Base-by-base conservation (phyloP, 306 rosid species). In the Arachis stenosperma region DNA sequence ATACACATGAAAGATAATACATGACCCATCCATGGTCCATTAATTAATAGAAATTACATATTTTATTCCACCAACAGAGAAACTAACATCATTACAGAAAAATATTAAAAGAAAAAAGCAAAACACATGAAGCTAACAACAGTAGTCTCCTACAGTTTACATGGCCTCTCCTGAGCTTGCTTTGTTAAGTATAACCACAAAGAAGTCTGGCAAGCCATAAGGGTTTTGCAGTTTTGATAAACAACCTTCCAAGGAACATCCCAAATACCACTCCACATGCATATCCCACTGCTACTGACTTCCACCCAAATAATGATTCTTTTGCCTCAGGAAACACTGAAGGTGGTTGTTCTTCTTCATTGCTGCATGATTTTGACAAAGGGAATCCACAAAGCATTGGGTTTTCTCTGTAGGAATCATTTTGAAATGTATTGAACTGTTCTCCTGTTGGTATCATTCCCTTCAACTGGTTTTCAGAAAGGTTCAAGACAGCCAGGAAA, bases 381-480 rank as follows among this genome's bases (percentile, higher is more conserved):
- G 85, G 90, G 0, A n/a, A 4, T 30, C 82, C 85, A 43, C 80
- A 81, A 0, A 86, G 57, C 33, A 33, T 69, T 0, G 2, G 6
- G 29, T 86, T 86, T 33, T 80, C 84, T 0, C 0, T 7, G 4
- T 70, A 86, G 0, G 85, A 86, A 7, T 47, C 57, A 1, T 44
- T 75, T 2, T 2, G 43, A 66, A 83, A 86, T 51, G 85, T 86
- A 4, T 65, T 5, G 11, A 86, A 86, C 5, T 83, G 84, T 11
- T 22, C 7, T 2, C 85, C 71, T 5, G 8, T 50, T 7, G 90
- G 85, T 40, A 86, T 81, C 0, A 6, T 13, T 30, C 87, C 86
- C 4, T 13, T 78, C 2, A 83, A 40, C 0, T 36, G 41, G 58
- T 83, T 83, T 30, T 68, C 33, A 42, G 79, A 75, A 65, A 75